Evolutionary conservation across 2,329 filamentous ascomycete species (phyloP).

Genomic region (Fusarium bulbicola): DNA sequence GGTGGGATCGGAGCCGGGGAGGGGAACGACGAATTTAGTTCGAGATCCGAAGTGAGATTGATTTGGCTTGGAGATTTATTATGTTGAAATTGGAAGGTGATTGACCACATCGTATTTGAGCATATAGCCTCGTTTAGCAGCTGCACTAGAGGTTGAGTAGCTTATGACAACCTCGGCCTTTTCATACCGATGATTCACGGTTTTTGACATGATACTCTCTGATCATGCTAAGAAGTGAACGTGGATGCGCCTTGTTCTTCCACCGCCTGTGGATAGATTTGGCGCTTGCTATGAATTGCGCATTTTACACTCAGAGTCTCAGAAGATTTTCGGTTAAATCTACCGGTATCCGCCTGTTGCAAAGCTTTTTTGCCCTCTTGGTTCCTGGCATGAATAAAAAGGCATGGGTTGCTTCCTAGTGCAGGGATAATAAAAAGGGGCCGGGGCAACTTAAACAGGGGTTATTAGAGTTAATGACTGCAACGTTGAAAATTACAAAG

Average conservation of each 20-base stretch:
- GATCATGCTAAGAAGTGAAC: background rate
- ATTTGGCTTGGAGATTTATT: background rate
- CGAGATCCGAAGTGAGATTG: constrained; percentile 7
- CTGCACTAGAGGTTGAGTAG: background rate
- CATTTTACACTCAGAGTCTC: background rate
- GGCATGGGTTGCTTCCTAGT: constrained; percentile 14
- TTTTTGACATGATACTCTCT: background rate
- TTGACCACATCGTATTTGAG: background rate
- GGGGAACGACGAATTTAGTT: constrained; percentile 19
- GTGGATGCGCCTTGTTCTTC: constrained; percentile 8
- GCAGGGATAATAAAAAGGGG: constrained; percentile 32
- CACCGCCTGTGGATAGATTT: background rate
- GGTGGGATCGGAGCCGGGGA: constrained; percentile 31
- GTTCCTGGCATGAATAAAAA: constrained; percentile 22
- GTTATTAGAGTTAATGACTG: constrained; percentile 14
- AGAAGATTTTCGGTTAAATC: constrained; percentile 1
- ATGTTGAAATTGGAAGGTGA: constrained; percentile 1
- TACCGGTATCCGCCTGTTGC: constrained; percentile 3
- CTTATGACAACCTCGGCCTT: background rate
- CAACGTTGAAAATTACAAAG: background rate
- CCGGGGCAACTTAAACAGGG: constrained; percentile 15
- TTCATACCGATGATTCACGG: constrained; percentile 2
- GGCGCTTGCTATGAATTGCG: background rate
- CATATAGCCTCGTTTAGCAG: background rate
- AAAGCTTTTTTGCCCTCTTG: constrained; percentile 8